phyloP scores from a whole-genome alignment of 805 yeast genomes.

The Cyberlindnera lachancei region DNA sequence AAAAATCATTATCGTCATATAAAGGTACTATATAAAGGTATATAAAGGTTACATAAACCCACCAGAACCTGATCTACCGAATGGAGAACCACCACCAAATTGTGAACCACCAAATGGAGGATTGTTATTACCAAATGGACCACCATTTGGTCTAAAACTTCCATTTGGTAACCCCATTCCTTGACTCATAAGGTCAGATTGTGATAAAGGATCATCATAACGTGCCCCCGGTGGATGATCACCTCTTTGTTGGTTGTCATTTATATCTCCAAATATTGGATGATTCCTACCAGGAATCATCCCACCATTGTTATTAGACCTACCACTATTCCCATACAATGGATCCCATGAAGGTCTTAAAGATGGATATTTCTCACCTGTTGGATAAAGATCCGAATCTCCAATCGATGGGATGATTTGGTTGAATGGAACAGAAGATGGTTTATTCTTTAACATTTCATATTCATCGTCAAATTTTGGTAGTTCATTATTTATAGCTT shows the following conservation, averaged over 20 bases:
- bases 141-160: conserved; percentile 16
- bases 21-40: no score
- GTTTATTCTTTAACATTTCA: conserved; percentile 23
- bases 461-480: conserved; percentile 51
- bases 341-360: conserved; percentile 35
- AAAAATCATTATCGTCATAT: no score
- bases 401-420: conserved; percentile 33
- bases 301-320: conserved; percentile 29
- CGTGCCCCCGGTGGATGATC: conserved; percentile 38
- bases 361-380: conserved; percentile 34
- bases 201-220: conserved; percentile 43
- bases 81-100: neutral
- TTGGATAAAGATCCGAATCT: conserved; percentile 44
- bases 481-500: no score
- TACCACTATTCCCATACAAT: conserved; percentile 37
- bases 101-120: conserved; percentile 6
- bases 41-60: no score
- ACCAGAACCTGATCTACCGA: no score
- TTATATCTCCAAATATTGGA: conserved; percentile 35
- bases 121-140: conserved; percentile 7
- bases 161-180: conserved; percentile 32
- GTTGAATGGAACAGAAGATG: neutral
- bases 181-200: conserved; percentile 20
- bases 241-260: conserved; percentile 4
- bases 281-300: conserved; percentile 48